phyloP scores from a whole-genome alignment of 805 yeast genomes.

The Candida argentea region DNA sequence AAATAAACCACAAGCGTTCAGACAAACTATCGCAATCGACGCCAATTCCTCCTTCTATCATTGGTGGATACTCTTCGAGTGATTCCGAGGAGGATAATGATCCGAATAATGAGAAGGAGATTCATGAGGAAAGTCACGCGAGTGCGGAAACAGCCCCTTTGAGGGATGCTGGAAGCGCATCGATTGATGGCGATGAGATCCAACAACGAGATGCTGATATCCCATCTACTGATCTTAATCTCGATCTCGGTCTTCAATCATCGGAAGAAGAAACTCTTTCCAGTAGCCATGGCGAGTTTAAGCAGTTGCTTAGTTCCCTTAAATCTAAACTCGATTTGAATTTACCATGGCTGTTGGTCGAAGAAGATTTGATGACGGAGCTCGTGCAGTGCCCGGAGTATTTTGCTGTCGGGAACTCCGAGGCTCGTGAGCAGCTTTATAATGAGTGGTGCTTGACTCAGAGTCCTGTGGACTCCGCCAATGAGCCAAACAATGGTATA shows the following conservation, averaged over 20 bases:
- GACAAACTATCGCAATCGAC: no score
- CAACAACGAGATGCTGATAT: constrained; percentile 1
- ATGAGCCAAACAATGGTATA: no score
- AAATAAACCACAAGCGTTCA: no score
- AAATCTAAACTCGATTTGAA: constrained; percentile 17
- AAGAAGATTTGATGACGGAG: constrained; percentile 23
- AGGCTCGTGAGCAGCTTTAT: constrained; percentile 13
- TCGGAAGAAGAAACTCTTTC: constrained; percentile 2
- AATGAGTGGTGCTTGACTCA: constrained; percentile 14
- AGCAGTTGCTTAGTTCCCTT: constrained; percentile 14
- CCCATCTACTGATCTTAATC: constrained; percentile 2
- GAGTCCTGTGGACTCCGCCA: not conserved
- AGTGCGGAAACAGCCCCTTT: constrained; percentile 3
- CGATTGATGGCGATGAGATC: not conserved
- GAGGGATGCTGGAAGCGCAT: constrained; percentile 2
- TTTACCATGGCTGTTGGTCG: constrained; percentile 29
- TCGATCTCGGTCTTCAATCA: constrained; percentile 6
- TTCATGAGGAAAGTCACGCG: constrained; percentile 2
- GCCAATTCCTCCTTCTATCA: no score
- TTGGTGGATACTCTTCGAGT: constrained; percentile 4
- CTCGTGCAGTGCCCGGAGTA: constrained; percentile 19
- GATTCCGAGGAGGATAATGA: constrained; percentile 1
- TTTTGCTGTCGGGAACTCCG: constrained; percentile 12
- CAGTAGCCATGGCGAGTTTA: constrained; percentile 13
- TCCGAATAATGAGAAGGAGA: constrained; percentile 5